Conservation (phyloP, 2,329 filamentous ascomycete genomes). For the Lachnellula occidentalis region DNA sequence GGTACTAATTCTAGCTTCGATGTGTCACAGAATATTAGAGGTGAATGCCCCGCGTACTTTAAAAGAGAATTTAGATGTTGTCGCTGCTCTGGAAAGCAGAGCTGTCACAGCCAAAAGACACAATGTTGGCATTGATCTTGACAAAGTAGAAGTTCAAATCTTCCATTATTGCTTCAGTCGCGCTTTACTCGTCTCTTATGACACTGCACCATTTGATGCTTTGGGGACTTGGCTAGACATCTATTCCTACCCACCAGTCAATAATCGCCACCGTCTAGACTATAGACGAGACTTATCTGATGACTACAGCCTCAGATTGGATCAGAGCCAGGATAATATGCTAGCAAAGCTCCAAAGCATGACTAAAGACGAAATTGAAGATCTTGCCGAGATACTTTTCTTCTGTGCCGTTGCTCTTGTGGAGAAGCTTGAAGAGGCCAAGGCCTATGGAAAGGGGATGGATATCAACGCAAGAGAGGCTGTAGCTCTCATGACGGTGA, state of each 20-base stretch:
- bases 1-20: fast-evolving
- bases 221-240: too few species aligned
- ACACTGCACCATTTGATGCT: too few species aligned
- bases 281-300: too few species aligned
- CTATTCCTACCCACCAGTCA: too few species aligned
- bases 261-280: too few species aligned
- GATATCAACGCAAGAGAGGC: not conserved
- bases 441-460: not conserved
- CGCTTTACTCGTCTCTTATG: too few species aligned
- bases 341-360: not conserved
- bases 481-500: not conserved
- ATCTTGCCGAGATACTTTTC: not conserved
- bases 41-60: not conserved
- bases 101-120: too few species aligned
- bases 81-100: too few species aligned
- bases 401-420: not conserved
- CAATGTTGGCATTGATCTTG: too few species aligned
- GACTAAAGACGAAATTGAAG: not conserved
- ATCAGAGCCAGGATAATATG: not conserved
- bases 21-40: not conserved
- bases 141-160: too few species aligned
- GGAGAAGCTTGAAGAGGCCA: not conserved
- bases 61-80: too few species aligned
- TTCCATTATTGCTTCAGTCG: too few species aligned
- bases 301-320: not conserved